A percentile compares a stretch with the other conserved stretches of the same genome.
Evolutionary conservation across 1,284 basidiomycete genomes (phyloP).

Genomic region (Amylostereum areolatum): DNA sequence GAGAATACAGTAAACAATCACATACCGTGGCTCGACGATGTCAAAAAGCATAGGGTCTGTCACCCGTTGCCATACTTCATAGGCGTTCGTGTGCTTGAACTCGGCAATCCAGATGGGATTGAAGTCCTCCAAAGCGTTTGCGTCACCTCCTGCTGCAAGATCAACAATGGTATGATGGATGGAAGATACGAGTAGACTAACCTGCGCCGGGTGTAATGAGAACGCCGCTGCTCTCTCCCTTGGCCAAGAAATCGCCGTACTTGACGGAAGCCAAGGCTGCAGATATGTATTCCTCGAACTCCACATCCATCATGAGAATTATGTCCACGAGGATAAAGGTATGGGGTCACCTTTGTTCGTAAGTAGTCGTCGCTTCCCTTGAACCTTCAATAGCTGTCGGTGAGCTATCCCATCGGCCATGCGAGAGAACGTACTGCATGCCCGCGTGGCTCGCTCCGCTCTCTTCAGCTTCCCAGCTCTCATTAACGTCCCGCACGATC

Average conservation of each 20-base stretch:
- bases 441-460: constrained; percentile 31
- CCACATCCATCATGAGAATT: not conserved
- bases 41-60: constrained; percentile 91
- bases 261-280: constrained; percentile 80
- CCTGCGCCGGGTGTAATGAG: constrained; percentile 60
- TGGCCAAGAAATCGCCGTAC: constrained; percentile 75
- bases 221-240: constrained; percentile 57
- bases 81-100: constrained; percentile 81
- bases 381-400: constrained; percentile 44
- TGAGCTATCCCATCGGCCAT: too few species aligned
- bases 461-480: constrained; percentile 67
- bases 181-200: constrained; percentile 19
- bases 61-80: constrained; percentile 79
- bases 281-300: constrained; percentile 85
- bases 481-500: constrained; percentile 76
- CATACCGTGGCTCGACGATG: constrained; percentile 82
- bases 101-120: constrained; percentile 79
- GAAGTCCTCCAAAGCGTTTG: constrained; percentile 63
- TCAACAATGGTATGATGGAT: constrained; percentile 1
- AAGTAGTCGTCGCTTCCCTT: constrained; percentile 93
- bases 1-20: constrained; percentile 5
- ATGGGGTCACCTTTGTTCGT: constrained; percentile 62
- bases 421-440: constrained; percentile 52
- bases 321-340: not conserved
- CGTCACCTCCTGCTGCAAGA: constrained; percentile 33